Evolutionary conservation across 495 filamentous ascomycete species (phyloP).

Genomic region (Schizothecium vesticola): DNA sequence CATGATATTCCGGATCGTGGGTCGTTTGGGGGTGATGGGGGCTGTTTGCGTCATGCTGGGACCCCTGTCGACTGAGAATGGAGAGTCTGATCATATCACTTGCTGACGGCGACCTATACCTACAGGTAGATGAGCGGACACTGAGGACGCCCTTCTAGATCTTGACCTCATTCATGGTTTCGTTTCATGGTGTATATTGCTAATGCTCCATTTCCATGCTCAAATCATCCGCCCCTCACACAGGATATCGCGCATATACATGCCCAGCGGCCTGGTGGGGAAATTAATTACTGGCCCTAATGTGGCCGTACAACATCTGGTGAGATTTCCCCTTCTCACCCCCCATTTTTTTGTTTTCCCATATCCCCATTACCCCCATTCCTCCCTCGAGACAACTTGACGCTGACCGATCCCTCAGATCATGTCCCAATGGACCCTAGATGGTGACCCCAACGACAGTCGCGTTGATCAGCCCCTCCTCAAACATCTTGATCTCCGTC

Average conservation of each 20-base stretch:
- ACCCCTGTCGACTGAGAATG: neutral
- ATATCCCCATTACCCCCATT: neutral
- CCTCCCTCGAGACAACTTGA: neutral
- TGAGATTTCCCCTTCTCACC: neutral
- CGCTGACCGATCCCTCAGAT: neutral
- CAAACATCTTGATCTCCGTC: slow-evolving; percentile 8
- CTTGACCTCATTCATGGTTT: neutral
- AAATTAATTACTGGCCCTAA: neutral
- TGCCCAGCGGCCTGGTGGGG: neutral
- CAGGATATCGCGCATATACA: neutral
- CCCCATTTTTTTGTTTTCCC: neutral
- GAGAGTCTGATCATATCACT: neutral
- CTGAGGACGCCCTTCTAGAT: neutral
- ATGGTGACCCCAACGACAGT: slow-evolving; percentile 10
- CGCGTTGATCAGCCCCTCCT: slow-evolving; percentile 14
- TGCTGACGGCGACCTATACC: neutral
- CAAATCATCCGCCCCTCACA: neutral
- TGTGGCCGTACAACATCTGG: neutral
- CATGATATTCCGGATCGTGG: neutral
- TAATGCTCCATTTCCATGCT: neutral
- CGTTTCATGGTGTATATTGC: neutral
- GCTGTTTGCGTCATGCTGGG: neutral
- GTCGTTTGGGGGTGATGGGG: neutral
- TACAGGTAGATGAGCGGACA: neutral
- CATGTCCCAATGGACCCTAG: neutral